phyloP scores from a whole-genome alignment of 768 basidiomycete genomes.

The Suillus variegatus region DNA sequence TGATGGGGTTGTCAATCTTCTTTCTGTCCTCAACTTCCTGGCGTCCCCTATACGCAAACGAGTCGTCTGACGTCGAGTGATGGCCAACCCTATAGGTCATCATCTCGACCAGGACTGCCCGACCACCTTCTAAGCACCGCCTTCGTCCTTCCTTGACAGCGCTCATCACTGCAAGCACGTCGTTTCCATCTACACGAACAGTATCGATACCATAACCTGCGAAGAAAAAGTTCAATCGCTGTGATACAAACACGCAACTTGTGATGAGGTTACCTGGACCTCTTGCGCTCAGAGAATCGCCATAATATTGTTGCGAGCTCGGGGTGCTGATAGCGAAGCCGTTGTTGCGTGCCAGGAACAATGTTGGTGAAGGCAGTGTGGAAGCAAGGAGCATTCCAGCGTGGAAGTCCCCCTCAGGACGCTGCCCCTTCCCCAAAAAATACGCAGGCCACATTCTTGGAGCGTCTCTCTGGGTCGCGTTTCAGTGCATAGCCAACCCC shows the following conservation, averaged over 20 bases:
- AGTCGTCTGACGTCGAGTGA: conserved; percentile 94
- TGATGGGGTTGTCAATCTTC: conserved; percentile 87
- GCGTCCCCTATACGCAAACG: conserved; percentile 87
- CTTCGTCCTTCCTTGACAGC: conserved; percentile 72
- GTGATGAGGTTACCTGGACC: conserved; percentile 58
- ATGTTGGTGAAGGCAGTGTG: conserved; percentile 69
- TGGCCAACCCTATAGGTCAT: conserved; percentile 97
- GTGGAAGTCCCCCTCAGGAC: conserved; percentile 94
- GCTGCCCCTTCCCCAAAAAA: conserved; percentile 96
- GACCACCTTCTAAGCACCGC: conserved; percentile 73
- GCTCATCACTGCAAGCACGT: conserved; percentile 78
- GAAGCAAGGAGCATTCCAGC: conserved; percentile 84
- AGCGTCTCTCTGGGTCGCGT: conserved; percentile 67
- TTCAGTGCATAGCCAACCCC: conserved; percentile 90
- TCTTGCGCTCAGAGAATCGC: conserved; percentile 90
- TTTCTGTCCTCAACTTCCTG: conserved; percentile 92
- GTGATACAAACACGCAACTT: neutral
- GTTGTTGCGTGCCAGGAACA: conserved; percentile 81
- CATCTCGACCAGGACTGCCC: conserved; percentile 84
- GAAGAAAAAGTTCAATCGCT: neutral
- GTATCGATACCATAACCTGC: conserved; percentile 81
- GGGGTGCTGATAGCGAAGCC: conserved; percentile 97
- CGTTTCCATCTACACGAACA: conserved; percentile 92
- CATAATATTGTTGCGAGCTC: conserved; percentile 83
- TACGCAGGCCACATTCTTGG: conserved; percentile 78